phyloP scores from a whole-genome alignment of 352 stramenopile species.

The Peronospora tabacina region DNA sequence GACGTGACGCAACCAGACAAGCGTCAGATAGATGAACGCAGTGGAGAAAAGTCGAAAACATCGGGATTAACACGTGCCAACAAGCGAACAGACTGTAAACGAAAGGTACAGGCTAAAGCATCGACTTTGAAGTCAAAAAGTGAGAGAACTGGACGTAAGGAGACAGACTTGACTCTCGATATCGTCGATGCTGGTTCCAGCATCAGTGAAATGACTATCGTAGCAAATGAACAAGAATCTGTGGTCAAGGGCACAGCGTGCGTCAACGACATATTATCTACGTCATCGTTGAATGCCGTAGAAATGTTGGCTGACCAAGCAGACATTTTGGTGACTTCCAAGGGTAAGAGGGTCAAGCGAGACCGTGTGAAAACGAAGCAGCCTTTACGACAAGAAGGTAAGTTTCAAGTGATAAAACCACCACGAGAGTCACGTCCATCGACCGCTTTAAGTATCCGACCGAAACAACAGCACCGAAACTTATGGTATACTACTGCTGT shows the following conservation, averaged over 20 bases:
- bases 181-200: neutral
- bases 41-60: conserved; percentile 1
- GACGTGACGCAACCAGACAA: conserved; percentile 12
- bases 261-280: neutral
- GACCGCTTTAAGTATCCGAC: neutral
- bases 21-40: conserved; percentile 5
- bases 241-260: neutral
- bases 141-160: neutral
- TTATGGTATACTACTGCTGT: conserved; percentile 1
- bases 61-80: neutral
- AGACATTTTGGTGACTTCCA: neutral
- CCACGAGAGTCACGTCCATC: neutral
- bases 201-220: neutral
- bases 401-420: conserved; percentile 1
- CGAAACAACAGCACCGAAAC: neutral
- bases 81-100: conserved; percentile 3
- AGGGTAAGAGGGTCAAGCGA: conserved; percentile 2
- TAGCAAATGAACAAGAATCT: conserved; percentile 5
- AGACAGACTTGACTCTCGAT: conserved; percentile 1
- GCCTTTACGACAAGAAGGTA: neutral
- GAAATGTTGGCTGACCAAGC: neutral
- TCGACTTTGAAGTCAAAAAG: conserved; percentile 2
- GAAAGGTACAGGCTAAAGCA: conserved; percentile 7
- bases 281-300: conserved; percentile 2
- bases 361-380: conserved; percentile 1